phyloP scores from a whole-genome alignment of 257 asterid genomes.

The Solanum rostratum region DNA sequence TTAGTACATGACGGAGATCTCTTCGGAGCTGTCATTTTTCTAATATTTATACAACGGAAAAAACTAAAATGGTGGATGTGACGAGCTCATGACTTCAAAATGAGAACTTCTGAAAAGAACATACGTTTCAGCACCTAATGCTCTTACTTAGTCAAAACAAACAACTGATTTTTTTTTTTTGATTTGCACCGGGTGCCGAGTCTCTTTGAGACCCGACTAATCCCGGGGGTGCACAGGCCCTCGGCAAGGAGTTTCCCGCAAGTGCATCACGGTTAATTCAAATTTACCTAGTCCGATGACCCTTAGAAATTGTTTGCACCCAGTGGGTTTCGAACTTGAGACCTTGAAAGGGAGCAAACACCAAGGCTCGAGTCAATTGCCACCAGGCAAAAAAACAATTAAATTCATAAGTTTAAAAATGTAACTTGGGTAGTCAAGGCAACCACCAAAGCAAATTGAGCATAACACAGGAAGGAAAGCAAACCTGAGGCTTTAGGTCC shows the following conservation, averaged over 20 bases:
- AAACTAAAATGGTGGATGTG: not conserved
- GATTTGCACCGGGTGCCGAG: no score
- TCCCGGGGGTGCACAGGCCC: no score
- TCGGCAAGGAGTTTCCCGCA: no score
- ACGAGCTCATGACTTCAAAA: not conserved
- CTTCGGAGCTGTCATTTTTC: not conserved
- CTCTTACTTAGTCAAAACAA: not conserved
- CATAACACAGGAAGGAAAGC: constrained; percentile 1
- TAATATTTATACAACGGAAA: not conserved
- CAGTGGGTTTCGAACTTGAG: no score
- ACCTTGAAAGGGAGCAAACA: no score
- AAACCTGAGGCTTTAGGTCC: constrained; percentile 94
- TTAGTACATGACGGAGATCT: not conserved
- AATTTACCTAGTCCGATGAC: no score
- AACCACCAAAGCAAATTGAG: not conserved
- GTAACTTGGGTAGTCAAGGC: not conserved
- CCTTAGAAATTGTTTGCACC: no score
- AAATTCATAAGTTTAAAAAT: not conserved
- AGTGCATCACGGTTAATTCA: no score
- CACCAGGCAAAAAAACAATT: not conserved
- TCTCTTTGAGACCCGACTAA: no score
- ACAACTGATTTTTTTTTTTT: no score
- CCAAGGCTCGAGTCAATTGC: no score
- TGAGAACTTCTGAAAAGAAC: not conserved
- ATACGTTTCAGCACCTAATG: not conserved